Evolutionary conservation across 2,329 filamentous ascomycete species (phyloP).

Genomic region (Juglanconis sp.): DNA sequence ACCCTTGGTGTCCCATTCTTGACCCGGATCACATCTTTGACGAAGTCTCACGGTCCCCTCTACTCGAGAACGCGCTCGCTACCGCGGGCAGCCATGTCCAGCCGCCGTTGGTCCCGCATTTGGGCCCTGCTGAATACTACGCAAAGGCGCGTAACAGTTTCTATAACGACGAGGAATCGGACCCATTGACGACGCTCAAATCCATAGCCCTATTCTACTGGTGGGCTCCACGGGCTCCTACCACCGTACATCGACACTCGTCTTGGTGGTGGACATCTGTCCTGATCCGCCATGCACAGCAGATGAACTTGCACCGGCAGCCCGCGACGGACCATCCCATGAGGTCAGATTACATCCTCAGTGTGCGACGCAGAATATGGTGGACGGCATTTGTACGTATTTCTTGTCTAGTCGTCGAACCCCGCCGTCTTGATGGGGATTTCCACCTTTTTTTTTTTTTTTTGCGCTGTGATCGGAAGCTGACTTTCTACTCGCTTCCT

Average conservation of each 20-base stretch:
- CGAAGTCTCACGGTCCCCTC: conserved; percentile 31
- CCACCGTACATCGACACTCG: conserved; percentile 35
- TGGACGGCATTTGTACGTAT: conserved; percentile 36
- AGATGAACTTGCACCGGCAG: conserved; percentile 41
- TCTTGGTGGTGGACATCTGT: conserved; percentile 46
- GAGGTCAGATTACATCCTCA: conserved; percentile 18
- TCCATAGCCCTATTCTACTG: conserved; percentile 41
- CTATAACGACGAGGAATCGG: conserved; percentile 37
- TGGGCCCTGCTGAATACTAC: conserved; percentile 36
- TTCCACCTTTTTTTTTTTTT: too few relatives aligned
- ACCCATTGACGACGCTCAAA: conserved; percentile 33
- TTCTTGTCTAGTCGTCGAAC: too few relatives aligned
- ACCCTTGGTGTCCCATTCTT: conserved; percentile 40
- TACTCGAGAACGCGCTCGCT: conserved; percentile 37
- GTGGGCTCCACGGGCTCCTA: conserved; percentile 39
- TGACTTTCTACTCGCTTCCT: not conserved
- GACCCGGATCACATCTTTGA: conserved; percentile 28
- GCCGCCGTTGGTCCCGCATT: conserved; percentile 37
- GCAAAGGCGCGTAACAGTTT: conserved; percentile 37
- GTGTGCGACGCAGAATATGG: conserved; percentile 37
- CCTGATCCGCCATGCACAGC: conserved; percentile 40
- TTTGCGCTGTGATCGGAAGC: too few relatives aligned
- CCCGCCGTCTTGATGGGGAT: too few relatives aligned
- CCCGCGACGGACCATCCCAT: conserved; percentile 24
- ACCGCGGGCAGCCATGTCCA: conserved; percentile 39